A percentile compares a stretch with the other conserved stretches of the same genome.
phyloP scores from a whole-genome alignment of 768 basidiomycete species.

The Lactarius evosmus region DNA sequence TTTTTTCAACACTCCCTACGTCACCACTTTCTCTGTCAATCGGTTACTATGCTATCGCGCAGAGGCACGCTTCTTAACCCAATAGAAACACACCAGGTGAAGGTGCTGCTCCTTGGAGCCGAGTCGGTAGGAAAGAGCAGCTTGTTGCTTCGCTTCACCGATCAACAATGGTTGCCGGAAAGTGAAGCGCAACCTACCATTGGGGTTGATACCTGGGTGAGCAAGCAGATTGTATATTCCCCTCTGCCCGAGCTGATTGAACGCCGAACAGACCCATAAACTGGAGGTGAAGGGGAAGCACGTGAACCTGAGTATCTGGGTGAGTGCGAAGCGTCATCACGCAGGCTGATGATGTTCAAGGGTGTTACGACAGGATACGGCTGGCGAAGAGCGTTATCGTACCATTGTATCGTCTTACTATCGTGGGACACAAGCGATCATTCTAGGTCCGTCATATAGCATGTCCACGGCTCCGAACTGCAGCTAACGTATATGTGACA shows the following conservation, averaged over 20 bases:
- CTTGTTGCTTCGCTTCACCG: constrained; percentile 85
- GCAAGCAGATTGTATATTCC: constrained; percentile 31
- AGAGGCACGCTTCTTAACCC: not conserved
- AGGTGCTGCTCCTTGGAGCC: constrained; percentile 79
- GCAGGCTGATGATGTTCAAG: not conserved
- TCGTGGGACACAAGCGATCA: constrained; percentile 78
- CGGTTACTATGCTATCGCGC: not conserved
- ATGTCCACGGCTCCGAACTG: not conserved
- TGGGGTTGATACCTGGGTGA: constrained; percentile 77
- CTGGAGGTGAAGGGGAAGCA: constrained; percentile 81
- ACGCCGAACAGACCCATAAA: constrained; percentile 64
- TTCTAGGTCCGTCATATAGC: constrained; percentile 47
- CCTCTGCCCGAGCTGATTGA: not conserved
- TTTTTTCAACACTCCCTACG: not conserved
- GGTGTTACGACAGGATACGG: constrained; percentile 65
- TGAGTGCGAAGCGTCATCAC: constrained; percentile 37
- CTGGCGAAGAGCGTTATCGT: constrained; percentile 93
- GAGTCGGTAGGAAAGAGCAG: constrained; percentile 91
- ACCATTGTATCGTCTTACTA: constrained; percentile 95
- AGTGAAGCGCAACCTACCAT: constrained; percentile 83
- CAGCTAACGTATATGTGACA: not conserved
- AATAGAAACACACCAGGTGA: constrained; percentile 59
- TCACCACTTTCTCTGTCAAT: not conserved
- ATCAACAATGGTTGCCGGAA: constrained; percentile 89
- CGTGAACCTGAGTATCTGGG: constrained; percentile 95